phyloP scores from a whole-genome alignment of 176 grass and related monocot genomes.

The Carex scoparia region DNA sequence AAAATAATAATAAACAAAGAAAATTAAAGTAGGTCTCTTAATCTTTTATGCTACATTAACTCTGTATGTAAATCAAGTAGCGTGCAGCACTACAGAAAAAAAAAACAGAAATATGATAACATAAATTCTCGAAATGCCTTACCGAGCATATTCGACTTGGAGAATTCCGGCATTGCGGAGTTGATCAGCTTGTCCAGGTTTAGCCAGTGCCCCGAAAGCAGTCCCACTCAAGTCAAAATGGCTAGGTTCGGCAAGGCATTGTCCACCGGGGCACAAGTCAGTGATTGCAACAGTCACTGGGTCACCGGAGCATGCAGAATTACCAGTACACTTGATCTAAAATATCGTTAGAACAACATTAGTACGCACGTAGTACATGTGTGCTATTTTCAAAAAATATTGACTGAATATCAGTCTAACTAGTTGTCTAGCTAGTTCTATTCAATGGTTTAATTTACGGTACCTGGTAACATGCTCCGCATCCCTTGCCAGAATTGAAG shows the following conservation, averaged over 20 bases:
- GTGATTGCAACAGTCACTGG: conserved; percentile 63
- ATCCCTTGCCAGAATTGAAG: conserved; percentile 57
- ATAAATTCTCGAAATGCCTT: background rate
- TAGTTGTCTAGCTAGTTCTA: too few species aligned
- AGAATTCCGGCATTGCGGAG: conserved; percentile 54
- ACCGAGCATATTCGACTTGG: conserved; percentile 53
- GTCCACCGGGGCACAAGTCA: conserved; percentile 45
- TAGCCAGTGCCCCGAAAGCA: conserved; percentile 65
- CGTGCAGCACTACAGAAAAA: background rate
- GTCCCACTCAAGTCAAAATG: conserved; percentile 92
- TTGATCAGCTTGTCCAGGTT: conserved; percentile 44
- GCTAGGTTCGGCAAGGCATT: conserved; percentile 31
- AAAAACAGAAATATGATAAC: background rate
- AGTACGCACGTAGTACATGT: background rate
- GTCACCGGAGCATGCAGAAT: conserved; percentile 42
- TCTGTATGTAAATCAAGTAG: background rate
- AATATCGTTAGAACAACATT: background rate
- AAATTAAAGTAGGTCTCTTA: too few species aligned
- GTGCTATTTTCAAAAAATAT: background rate
- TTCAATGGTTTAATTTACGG: background rate
- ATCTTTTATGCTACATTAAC: background rate
- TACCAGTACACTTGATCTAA: conserved; percentile 43
- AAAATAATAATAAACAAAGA: too few species aligned
- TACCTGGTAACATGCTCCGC: conserved; percentile 79
- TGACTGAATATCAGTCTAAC: too few species aligned